Percentiles rank a stretch among this genome's conserved stretches.
Conservation (phyloP, 352 stramenopile genomes). For the Thraustotheca clavata region DNA sequence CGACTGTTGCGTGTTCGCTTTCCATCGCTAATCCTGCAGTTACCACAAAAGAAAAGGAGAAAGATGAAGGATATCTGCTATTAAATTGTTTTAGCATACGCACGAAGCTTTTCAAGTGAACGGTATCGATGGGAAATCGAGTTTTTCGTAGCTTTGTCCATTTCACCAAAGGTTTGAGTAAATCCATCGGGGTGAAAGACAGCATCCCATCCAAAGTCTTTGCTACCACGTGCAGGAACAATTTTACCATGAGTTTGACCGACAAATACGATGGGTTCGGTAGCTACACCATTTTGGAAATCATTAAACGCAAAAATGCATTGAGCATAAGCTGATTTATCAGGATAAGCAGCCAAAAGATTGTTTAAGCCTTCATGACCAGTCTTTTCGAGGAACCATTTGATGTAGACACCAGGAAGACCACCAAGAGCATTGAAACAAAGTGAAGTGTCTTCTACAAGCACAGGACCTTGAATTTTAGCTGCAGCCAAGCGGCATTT, state of each 20-base stretch:
- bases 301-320: slow-evolving; percentile 93
- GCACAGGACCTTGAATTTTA: slow-evolving; percentile 79
- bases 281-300: slow-evolving; percentile 28
- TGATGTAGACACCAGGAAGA: slow-evolving; percentile 95
- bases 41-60: neutral
- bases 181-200: slow-evolving; percentile 85
- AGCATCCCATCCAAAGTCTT: slow-evolving; percentile 87
- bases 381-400: slow-evolving; percentile 97
- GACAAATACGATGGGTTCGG: slow-evolving; percentile 90
- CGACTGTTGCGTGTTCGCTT: neutral
- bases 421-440: slow-evolving; percentile 94
- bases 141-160: slow-evolving; percentile 88
- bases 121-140: slow-evolving; percentile 86
- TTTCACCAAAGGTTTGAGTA: slow-evolving; percentile 82
- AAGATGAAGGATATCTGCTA: neutral
- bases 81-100: neutral
- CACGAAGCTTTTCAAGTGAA: slow-evolving; percentile 52
- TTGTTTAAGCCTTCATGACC: slow-evolving; percentile 91
- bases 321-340: slow-evolving; percentile 94
- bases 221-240: slow-evolving; percentile 80
- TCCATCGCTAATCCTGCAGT: neutral
- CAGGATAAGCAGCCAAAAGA: slow-evolving; percentile 88
- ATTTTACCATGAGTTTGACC: slow-evolving; percentile 90
- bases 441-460: slow-evolving; percentile 96
- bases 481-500: slow-evolving; percentile 90